These are phyloP conservation scores for Immersiporthe knoxdaviesiana DNA, from an alignment of 2,329 filamentous ascomycete species.

Conservation along the genomic window DNA sequence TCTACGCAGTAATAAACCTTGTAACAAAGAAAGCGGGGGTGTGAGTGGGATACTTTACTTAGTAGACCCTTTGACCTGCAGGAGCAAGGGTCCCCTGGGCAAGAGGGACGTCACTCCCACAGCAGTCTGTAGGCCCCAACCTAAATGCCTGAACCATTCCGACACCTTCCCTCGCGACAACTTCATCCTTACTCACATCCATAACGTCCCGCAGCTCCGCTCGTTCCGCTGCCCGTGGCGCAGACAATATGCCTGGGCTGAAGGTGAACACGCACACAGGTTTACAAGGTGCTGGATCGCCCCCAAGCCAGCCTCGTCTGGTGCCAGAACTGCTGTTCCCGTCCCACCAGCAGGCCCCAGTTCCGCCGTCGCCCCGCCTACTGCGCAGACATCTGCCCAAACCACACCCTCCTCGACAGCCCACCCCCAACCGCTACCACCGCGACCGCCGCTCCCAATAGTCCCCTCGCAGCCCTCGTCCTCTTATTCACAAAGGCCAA, in stretches of 20 bases:
- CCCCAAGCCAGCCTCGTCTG: constrained; percentile 19
- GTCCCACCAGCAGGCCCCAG: constrained; percentile 37
- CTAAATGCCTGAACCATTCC: not conserved
- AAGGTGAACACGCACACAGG: constrained; percentile 35
- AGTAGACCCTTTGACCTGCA: constrained; percentile 1
- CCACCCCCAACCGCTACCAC: constrained; percentile 21
- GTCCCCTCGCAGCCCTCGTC: not conserved
- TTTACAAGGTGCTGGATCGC: constrained; percentile 32
- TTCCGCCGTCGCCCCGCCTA: constrained; percentile 27
- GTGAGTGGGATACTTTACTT: not conserved
- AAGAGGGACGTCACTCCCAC: not conserved
- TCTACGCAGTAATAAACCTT: not conserved
- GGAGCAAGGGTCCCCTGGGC: constrained; percentile 1
- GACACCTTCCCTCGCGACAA: not conserved
- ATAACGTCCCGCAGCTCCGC: constrained; percentile 4
- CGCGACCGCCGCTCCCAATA: constrained; percentile 9
- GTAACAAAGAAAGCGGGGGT: too few species aligned
- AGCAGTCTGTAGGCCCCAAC: not conserved
- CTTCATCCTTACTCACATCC: constrained; percentile 10
- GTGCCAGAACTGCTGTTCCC: constrained; percentile 15
- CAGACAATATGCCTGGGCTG: constrained; percentile 37
- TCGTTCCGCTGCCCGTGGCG: constrained; percentile 1
- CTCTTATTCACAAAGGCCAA: not conserved
- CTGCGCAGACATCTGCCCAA: constrained; percentile 3
- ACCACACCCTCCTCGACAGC: constrained; percentile 18